phyloP scores from a whole-genome alignment of 768 basidiomycete genomes.

The Mycena latifolia region DNA sequence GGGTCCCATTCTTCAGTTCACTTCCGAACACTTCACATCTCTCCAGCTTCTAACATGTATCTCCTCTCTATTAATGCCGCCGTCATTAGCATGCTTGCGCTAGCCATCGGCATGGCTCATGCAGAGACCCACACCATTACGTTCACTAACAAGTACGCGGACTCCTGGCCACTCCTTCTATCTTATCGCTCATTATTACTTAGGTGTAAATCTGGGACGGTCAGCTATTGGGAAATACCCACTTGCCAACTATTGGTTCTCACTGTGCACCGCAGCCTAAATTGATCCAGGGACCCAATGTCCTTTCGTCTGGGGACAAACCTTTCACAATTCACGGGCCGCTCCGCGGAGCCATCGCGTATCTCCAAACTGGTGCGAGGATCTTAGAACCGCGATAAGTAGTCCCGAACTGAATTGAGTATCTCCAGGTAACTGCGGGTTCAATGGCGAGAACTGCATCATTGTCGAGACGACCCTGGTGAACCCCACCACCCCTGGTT shows the following conservation, averaged over 20 bases:
- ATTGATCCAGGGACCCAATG: neutral
- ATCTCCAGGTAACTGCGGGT: too few species aligned
- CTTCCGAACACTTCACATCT: too few species aligned
- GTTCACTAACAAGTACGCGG: slow-evolving; percentile 2
- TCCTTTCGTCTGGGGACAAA: neutral
- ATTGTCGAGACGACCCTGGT: too few species aligned
- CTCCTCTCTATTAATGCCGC: neutral
- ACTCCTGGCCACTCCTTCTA: neutral
- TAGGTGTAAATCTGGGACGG: neutral
- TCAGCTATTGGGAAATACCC: neutral
- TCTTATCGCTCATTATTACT: neutral
- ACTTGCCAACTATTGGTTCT: neutral
- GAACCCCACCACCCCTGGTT: too few species aligned
- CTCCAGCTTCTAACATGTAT: neutral
- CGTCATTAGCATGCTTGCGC: neutral
- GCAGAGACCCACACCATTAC: too few species aligned
- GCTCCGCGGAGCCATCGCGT: too few species aligned
- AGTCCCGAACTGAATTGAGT: too few species aligned
- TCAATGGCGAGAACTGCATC: too few species aligned
- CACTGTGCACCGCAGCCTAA: neutral
- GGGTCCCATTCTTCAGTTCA: too few species aligned
- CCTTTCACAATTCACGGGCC: neutral
- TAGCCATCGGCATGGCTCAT: neutral
- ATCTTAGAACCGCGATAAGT: too few species aligned
- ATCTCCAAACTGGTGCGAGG: slow-evolving; percentile 7